Percentiles rank a stretch among this genome's conserved stretches.
Evolutionary conservation across 495 filamentous ascomycete species (phyloP).

Genomic region (Aspergillus baeticus): DNA sequence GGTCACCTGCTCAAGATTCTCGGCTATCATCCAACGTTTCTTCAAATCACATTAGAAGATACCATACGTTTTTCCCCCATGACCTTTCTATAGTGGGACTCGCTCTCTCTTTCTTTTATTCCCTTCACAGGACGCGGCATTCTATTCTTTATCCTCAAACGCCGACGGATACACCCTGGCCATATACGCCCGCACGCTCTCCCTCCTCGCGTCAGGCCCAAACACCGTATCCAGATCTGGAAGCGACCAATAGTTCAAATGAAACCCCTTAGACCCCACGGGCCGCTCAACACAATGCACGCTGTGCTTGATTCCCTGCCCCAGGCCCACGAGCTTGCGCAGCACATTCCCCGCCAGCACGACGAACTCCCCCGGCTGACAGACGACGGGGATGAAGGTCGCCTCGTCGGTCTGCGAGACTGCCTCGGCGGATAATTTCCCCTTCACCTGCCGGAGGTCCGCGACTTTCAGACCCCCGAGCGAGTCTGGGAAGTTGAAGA

Average conservation of each 20-base stretch:
- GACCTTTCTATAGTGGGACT: no score
- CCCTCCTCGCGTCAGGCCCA: neutral
- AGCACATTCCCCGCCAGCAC: neutral
- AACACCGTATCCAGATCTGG: neutral
- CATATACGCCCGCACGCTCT: neutral
- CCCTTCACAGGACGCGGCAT: no score
- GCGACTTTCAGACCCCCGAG: neutral
- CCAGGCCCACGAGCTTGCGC: neutral
- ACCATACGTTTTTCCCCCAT: no score
- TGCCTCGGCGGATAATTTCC: neutral
- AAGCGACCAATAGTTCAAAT: slow-evolving; percentile 1
- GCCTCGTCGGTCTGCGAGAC: neutral
- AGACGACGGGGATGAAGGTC: neutral
- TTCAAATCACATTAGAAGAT: no score
- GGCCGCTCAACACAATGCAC: slow-evolving; percentile 1
- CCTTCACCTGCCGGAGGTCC: neutral
- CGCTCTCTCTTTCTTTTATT: no score
- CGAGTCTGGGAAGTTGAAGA: slow-evolving; percentile 2
- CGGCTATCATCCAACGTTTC: no score
- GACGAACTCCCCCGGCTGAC: slow-evolving; percentile 2
- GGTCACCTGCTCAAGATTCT: no score
- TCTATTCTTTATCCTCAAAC: no score
- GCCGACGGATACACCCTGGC: slow-evolving; percentile 1
- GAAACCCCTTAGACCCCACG: neutral
- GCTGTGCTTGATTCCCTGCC: neutral